These are phyloP conservation scores for Colletotrichum lini DNA, from an alignment of 2,329 filamentous ascomycete species.

Conservation along the genomic window DNA sequence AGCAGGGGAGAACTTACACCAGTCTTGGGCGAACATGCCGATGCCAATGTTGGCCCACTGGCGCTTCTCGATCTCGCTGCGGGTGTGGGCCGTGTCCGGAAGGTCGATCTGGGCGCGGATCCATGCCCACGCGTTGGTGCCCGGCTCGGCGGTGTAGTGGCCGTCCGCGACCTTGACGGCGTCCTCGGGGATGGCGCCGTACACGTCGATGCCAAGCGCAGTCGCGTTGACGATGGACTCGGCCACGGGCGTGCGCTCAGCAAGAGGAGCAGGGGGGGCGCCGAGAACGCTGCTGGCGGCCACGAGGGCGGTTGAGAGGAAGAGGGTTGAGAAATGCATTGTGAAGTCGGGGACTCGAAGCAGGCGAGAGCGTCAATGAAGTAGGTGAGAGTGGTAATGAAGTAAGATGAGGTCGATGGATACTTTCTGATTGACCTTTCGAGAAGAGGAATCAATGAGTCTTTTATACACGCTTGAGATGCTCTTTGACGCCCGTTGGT, in stretches of 20 bases:
- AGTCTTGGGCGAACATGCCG: slow-evolving; percentile 41
- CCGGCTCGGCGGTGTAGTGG: slow-evolving; percentile 43
- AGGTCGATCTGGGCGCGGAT: slow-evolving; percentile 45
- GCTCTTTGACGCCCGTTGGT: too few species aligned
- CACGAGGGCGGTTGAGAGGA: background rate
- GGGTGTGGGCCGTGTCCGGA: background rate
- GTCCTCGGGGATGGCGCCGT: slow-evolving; percentile 43
- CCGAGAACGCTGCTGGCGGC: slow-evolving; percentile 11
- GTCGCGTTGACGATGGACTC: slow-evolving; percentile 32
- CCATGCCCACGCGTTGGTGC: slow-evolving; percentile 43
- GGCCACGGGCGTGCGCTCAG: background rate
- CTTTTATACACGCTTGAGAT: too few species aligned
- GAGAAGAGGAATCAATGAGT: too few species aligned
- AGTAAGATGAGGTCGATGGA: too few species aligned
- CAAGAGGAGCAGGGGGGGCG: background rate
- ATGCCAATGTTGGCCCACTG: slow-evolving; percentile 43
- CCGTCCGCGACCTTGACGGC: slow-evolving; percentile 40
- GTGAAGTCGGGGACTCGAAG: too few species aligned
- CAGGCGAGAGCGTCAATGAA: too few species aligned
- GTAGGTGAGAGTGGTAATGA: too few species aligned
- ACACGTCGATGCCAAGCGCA: slow-evolving; percentile 42
- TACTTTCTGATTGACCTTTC: too few species aligned
- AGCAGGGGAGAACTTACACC: slow-evolving; percentile 26
- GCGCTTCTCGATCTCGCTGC: slow-evolving; percentile 37
- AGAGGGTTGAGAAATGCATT: slow-evolving; percentile 18